These are phyloP conservation scores for Discostella pseudostelligera DNA, from an alignment of 108 stramenopile species.

Conservation along the genomic window DNA sequence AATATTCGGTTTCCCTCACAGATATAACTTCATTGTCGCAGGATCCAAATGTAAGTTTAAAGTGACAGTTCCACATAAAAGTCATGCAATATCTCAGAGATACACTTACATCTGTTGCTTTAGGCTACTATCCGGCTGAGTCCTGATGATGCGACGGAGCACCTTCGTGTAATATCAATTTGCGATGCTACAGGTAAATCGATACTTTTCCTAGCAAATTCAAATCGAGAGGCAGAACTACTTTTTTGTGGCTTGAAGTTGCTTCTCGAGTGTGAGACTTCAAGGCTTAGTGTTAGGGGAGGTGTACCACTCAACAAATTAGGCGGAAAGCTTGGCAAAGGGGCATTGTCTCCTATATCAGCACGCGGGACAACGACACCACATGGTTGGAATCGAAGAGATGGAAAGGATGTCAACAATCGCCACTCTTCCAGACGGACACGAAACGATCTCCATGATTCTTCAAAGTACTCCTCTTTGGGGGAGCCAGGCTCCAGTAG, in stretches of 20 bases:
- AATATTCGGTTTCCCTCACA: constrained; percentile 72
- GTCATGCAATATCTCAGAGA: neutral
- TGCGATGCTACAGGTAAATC: constrained; percentile 58
- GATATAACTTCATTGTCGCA: constrained; percentile 67
- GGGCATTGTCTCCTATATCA: constrained; percentile 46
- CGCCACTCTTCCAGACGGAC: constrained; percentile 7
- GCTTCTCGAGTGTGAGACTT: constrained; percentile 74
- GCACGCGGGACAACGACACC: constrained; percentile 37
- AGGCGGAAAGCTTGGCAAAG: constrained; percentile 47
- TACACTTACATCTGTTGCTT: neutral
- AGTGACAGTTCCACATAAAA: neutral
- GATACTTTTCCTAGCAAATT: constrained; percentile 69
- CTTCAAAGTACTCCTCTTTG: constrained; percentile 38
- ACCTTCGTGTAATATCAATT: constrained; percentile 66
- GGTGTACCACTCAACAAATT: constrained; percentile 50
- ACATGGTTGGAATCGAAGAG: constrained; percentile 1
- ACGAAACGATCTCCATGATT: constrained; percentile 23
- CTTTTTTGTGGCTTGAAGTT: constrained; percentile 74
- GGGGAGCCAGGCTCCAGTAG: constrained; percentile 42
- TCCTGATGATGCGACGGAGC: constrained; percentile 62
- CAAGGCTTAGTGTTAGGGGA: constrained; percentile 70
- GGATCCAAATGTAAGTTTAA: constrained; percentile 50
- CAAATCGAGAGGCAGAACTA: constrained; percentile 68
- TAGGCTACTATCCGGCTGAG: constrained; percentile 52
- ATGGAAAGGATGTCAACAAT: constrained; percentile 8